Evolutionary conservation across 1,284 basidiomycete species (phyloP).

Genomic region (Neonothopanus nambi): DNA sequence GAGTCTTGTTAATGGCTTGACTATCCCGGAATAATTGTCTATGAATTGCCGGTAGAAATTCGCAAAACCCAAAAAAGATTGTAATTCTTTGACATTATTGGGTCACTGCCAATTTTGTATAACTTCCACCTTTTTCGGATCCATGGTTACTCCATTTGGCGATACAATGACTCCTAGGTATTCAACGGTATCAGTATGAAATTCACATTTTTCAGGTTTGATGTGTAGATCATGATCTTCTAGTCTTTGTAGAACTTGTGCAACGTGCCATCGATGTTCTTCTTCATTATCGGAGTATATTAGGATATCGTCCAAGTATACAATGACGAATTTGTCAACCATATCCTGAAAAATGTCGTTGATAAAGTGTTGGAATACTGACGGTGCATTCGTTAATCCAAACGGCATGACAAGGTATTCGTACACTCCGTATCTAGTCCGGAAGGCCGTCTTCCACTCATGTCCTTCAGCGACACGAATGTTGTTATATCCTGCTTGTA

Average conservation of each 20-base stretch:
- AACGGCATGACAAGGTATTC: not conserved
- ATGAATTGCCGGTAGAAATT: slow-evolving; percentile 42
- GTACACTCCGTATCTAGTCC: not conserved
- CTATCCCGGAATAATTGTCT: slow-evolving; percentile 29
- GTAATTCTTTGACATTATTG: slow-evolving; percentile 21
- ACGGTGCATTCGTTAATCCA: not conserved
- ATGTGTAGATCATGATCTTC: slow-evolving; percentile 20
- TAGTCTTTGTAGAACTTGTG: not conserved
- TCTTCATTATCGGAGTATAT: not conserved
- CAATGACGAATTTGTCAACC: too few relatives aligned
- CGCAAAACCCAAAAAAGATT: slow-evolving; percentile 29
- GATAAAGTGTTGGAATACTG: slow-evolving; percentile 27
- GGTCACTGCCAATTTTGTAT: slow-evolving; percentile 24
- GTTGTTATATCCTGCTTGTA: not conserved
- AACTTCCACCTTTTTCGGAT: slow-evolving; percentile 37
- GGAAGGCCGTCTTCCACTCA: slow-evolving; percentile 3
- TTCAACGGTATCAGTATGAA: slow-evolving; percentile 25
- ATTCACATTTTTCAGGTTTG: slow-evolving; percentile 41
- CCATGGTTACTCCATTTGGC: slow-evolving; percentile 31
- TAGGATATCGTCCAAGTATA: slow-evolving; percentile 3
- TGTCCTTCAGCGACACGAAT: too few relatives aligned
- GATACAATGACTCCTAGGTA: slow-evolving; percentile 36
- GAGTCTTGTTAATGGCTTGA: too few relatives aligned
- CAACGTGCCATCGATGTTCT: not conserved
- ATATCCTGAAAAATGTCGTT: too few relatives aligned